A percentile compares a stretch with the other conserved stretches of the same genome.
Conservation (phyloP, 352 stramenopile species). For the Phytophthora idaei region DNA sequence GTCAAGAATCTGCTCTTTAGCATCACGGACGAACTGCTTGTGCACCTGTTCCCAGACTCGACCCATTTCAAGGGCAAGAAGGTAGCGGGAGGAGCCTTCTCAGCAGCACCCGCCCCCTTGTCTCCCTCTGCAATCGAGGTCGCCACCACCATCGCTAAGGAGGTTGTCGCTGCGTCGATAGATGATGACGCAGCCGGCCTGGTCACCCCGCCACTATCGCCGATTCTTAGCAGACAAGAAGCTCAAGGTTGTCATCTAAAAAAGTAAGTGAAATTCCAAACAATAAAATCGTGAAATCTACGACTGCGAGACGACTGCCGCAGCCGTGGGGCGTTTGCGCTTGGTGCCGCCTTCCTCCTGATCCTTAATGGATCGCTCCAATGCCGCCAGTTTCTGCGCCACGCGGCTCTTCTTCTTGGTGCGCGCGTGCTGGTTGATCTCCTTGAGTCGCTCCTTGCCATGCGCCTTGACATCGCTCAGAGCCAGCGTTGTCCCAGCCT, state of each 20-base stretch:
- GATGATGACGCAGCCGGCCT: constrained; percentile 19
- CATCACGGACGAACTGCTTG: constrained; percentile 74
- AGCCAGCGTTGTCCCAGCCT: constrained; percentile 63
- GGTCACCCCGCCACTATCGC: constrained; percentile 15
- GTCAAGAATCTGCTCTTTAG: constrained; percentile 88
- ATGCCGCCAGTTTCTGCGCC: constrained; percentile 76
- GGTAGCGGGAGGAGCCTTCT: constrained; percentile 1
- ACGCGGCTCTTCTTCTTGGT: constrained; percentile 89
- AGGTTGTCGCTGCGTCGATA: constrained; percentile 31
- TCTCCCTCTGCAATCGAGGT: constrained; percentile 25
- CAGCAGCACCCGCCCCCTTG: constrained; percentile 2
- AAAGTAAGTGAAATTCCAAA: constrained; percentile 20
- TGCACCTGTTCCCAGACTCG: constrained; percentile 79
- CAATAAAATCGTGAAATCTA: constrained; percentile 30
- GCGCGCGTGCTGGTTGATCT: constrained; percentile 81
- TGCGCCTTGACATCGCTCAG: constrained; percentile 69
- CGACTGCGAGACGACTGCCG: constrained; percentile 38
- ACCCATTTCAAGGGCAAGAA: constrained; percentile 55
- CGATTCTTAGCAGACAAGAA: constrained; percentile 24
- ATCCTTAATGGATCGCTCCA: constrained; percentile 83
- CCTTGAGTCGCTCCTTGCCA: constrained; percentile 85
- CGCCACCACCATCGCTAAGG: constrained; percentile 26
- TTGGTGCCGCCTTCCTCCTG: constrained; percentile 67
- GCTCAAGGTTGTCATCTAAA: constrained; percentile 25
- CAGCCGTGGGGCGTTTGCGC: constrained; percentile 50